phyloP scores from a whole-genome alignment of 2,329 filamentous ascomycete species.

The Escovopsis sp. region DNA sequence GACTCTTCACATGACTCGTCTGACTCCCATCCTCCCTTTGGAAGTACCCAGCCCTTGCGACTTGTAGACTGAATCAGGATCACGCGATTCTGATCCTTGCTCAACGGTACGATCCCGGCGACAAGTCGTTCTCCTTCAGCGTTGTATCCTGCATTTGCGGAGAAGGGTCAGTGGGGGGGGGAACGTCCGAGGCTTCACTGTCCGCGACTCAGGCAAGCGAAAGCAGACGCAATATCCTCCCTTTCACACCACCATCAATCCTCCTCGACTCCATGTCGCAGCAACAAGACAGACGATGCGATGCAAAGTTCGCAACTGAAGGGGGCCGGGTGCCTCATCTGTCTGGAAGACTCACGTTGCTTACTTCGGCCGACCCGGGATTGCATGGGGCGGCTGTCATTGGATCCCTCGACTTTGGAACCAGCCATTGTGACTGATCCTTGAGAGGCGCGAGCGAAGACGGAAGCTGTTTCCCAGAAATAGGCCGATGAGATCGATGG shows the following conservation, averaged over 20 bases:
- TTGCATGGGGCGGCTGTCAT: constrained; percentile 44
- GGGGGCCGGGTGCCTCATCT: constrained; percentile 1
- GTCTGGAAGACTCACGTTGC: constrained; percentile 51
- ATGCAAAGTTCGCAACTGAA: not conserved
- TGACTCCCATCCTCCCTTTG: constrained; percentile 94
- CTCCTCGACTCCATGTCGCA: not conserved
- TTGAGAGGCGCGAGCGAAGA: not conserved
- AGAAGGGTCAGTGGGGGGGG: constrained; percentile 10
- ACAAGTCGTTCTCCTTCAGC: constrained; percentile 86
- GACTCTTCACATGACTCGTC: constrained; percentile 82
- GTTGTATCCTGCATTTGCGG: constrained; percentile 59
- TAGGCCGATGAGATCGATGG: not conserved
- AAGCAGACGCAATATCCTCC: constrained; percentile 2
- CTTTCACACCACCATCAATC: not conserved
- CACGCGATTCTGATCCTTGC: constrained; percentile 72
- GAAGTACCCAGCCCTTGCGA: constrained; percentile 87
- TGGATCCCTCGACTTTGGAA: constrained; percentile 20
- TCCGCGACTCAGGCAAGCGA: constrained; percentile 5
- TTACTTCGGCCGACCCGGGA: constrained; percentile 64
- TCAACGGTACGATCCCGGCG: constrained; percentile 84
- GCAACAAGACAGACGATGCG: constrained; percentile 1
- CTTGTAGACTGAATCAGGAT: constrained; percentile 87
- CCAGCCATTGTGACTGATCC: constrained; percentile 19
- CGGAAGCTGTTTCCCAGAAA: not conserved
- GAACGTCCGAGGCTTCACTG: constrained; percentile 4